Percentiles rank a stretch among this genome's conserved stretches.
Evolutionary conservation across 257 asterid species (phyloP).

Genomic region (Nicotiana tabacum): DNA sequence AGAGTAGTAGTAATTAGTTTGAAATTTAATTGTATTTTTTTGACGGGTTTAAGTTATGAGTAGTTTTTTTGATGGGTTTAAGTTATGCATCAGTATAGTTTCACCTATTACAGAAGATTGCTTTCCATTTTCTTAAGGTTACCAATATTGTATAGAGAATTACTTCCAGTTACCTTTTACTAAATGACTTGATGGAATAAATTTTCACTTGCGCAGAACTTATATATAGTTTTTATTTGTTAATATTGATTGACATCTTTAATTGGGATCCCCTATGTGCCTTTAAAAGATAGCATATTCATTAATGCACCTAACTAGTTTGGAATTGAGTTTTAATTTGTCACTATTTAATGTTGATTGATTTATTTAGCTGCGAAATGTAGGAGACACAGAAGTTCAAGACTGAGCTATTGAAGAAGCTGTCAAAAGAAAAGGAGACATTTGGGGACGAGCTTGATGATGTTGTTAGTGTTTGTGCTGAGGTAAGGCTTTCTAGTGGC

Average conservation of each 20-base stretch:
- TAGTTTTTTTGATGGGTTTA: neutral
- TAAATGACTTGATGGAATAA: too few species aligned
- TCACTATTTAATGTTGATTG: neutral
- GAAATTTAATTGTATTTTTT: neutral
- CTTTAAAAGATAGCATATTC: neutral
- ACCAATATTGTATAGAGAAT: too few species aligned
- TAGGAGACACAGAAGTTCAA: constrained; percentile 60
- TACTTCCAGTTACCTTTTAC: too few species aligned
- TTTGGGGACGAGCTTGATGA: constrained; percentile 46
- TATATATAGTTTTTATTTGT: neutral
- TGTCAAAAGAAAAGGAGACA: constrained; percentile 41
- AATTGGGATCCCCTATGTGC: neutral
- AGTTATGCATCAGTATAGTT: too few species aligned
- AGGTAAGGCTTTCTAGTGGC: constrained; percentile 17
- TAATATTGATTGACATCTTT: neutral
- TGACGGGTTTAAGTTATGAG: too few species aligned
- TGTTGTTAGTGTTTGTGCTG: constrained; percentile 45
- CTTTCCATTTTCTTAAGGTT: too few species aligned
- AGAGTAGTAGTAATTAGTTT: neutral
- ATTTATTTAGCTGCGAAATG: neutral
- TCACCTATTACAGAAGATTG: too few species aligned
- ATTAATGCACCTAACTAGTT: neutral
- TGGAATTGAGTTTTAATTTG: neutral
- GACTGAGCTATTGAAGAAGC: constrained; percentile 41
- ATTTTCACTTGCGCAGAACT: too few species aligned